Conservation (phyloP, 1,139 yeast species). For the Geotrichum carabidarum region DNA sequence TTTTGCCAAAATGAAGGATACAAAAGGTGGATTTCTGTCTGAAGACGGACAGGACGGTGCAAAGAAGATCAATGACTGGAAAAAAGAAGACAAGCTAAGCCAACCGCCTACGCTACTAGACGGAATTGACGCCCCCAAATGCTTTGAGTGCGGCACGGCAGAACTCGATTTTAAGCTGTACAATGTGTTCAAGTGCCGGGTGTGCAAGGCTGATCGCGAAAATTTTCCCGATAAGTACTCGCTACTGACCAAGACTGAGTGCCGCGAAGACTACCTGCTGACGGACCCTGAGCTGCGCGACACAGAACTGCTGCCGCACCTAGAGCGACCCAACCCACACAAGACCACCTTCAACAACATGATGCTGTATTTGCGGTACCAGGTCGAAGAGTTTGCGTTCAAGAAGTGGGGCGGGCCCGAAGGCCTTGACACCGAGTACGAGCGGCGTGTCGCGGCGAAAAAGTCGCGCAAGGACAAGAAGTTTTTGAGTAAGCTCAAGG, state of each 20-base stretch:
- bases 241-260: conserved; percentile 87
- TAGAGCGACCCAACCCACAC: conserved; percentile 93
- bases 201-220: conserved; percentile 73
- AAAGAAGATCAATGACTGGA: conserved; percentile 71
- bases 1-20: conserved; percentile 80
- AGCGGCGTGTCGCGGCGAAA: conserved; percentile 67
- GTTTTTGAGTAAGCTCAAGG: conserved; percentile 66
- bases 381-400: conserved; percentile 87
- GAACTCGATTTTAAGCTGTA: conserved; percentile 74
- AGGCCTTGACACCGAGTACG: conserved; percentile 88
- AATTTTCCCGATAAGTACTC: conserved; percentile 82
- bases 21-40: conserved; percentile 77
- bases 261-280: conserved; percentile 82
- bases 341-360: conserved; percentile 80
- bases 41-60: conserved; percentile 40
- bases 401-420: conserved; percentile 94
- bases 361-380: conserved; percentile 85
- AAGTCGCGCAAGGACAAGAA: conserved; percentile 71
- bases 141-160: conserved; percentile 68
- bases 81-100: conserved; percentile 47
- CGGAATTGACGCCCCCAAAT: conserved; percentile 68
- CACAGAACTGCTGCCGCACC: conserved; percentile 56
- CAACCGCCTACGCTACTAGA: conserved; percentile 30
- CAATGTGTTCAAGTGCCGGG: conserved; percentile 64
- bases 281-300: conserved; percentile 92